These are phyloP conservation scores for Arthroderma sp. DNA, from an alignment of 2,329 filamentous ascomycete species.

Conservation along the genomic window DNA sequence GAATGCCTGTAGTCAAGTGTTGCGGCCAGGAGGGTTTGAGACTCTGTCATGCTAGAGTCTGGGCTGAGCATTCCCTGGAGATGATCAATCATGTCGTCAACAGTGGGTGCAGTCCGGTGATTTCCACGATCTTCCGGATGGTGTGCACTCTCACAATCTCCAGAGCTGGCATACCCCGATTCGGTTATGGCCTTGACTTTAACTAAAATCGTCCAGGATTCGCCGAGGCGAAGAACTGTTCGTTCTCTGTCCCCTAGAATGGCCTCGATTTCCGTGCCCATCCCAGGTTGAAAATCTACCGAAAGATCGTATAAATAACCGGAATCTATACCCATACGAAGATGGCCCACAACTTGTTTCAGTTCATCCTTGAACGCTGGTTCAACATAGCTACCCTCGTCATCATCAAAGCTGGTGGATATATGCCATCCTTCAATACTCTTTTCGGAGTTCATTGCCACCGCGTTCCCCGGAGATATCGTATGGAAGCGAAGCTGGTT, in stretches of 20 bases:
- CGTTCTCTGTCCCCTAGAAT: conserved; percentile 12
- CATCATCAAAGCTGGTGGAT: conserved; percentile 11
- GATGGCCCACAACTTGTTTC: conserved; percentile 14
- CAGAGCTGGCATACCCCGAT: conserved; percentile 2
- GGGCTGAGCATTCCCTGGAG: conserved; percentile 18
- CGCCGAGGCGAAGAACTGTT: conserved; percentile 17
- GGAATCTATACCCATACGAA: conserved; percentile 18
- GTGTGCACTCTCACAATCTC: not conserved
- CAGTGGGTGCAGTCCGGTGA: not conserved
- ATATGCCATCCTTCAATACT: conserved; percentile 19
- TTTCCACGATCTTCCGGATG: not conserved
- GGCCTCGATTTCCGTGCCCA: conserved; percentile 15
- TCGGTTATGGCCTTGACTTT: conserved; percentile 11
- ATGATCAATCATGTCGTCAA: conserved; percentile 17
- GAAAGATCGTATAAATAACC: conserved; percentile 16
- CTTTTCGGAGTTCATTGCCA: conserved; percentile 11
- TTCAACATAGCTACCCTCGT: conserved; percentile 7
- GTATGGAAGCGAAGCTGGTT: conserved; percentile 21
- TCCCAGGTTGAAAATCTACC: conserved; percentile 13
- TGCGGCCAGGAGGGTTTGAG: conserved; percentile 16
- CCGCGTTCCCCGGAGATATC: conserved; percentile 17
- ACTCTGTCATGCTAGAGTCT: conserved; percentile 7
- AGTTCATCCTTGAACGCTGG: conserved; percentile 14
- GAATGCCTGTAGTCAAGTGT: conserved; percentile 21
- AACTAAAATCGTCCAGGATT: conserved; percentile 19